phyloP scores from a whole-genome alignment of 805 yeast species.

The Wickerhamiella cacticola region DNA sequence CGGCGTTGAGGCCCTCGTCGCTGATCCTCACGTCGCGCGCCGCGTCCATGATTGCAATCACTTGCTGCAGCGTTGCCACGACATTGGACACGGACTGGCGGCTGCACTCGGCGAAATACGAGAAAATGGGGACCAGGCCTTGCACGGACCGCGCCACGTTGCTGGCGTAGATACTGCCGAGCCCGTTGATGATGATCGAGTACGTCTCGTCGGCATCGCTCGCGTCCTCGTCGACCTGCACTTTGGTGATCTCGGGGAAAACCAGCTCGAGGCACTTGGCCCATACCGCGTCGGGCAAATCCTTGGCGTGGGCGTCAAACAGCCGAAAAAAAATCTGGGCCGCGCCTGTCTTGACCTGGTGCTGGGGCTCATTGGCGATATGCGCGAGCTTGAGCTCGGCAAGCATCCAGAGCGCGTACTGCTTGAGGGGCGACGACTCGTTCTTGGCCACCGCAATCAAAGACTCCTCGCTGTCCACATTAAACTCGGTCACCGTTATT shows the following conservation, averaged over 20 bases:
- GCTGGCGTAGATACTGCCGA: conserved; percentile 47
- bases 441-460: conserved; percentile 24
- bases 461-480: conserved; percentile 10
- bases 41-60: conserved; percentile 33
- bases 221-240: conserved; percentile 18
- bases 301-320: conserved; percentile 54
- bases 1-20: conserved; percentile 15
- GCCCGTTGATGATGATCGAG: conserved; percentile 49
- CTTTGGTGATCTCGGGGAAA: conserved; percentile 33
- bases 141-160: conserved; percentile 30
- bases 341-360: conserved; percentile 82
- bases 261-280: conserved; percentile 51
- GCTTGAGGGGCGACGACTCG: conserved; percentile 15
- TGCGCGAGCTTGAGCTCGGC: conserved; percentile 49
- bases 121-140: conserved; percentile 29
- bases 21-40: conserved; percentile 8
- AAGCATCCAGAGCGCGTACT: conserved; percentile 48
- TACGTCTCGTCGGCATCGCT: conserved; percentile 49
- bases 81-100: not conserved
- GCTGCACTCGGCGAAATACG: conserved; percentile 32
- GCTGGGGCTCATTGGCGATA: conserved; percentile 51
- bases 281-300: conserved; percentile 48
- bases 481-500: not conserved
- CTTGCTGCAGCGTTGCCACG: conserved; percentile 1
- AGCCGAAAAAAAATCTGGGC: conserved; percentile 80